Base-by-base conservation (phyloP, 768 basidiomycete species). In the Mycena galopus region DNA sequence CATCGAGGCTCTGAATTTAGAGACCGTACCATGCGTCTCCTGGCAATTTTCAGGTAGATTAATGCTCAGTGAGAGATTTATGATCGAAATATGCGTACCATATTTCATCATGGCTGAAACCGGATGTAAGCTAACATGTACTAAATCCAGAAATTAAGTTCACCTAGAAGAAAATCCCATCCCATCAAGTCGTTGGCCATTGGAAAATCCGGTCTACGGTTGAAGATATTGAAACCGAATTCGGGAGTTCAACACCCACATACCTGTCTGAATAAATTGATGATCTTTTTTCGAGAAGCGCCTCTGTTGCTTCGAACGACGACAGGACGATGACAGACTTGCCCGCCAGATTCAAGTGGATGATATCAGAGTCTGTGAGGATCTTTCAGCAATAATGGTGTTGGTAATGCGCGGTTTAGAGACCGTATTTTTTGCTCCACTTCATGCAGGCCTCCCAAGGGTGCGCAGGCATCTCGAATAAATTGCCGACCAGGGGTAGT, bases 401-500 rank as follows among this genome's bases (percentile, higher is more conserved):
- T 39, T 16, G 7, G 39, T 16, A 16, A 39, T 3, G 39, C 12
- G 39, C 39, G 39, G 14, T 39, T 39, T 10, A 39, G 9, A 39
- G 4, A 39, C 39, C 6, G 17, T 14, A 39, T 39, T 10, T 39
- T 16, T 39, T 39, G 39, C 39, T 39, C 39, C 39, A 39, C 14
- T 7, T 3, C 39, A 39, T 39, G 39, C 39, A 39, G 9, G 39
- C 17, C 39, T 39, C 39, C 39, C 39, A 39, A 10, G 39, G 39
- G 17, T 14, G 39, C 12, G 8, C 19, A 7, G 88, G 87, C 75
- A 88, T 80, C 51, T 85, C 82, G 3, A 85, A 77, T 21, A 86
- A 72, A 69, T 88, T 88, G 1, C 86, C 87, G 39, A 88, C 32
- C 9, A 88, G 56, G 5, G 87, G 87, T 16, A 85, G 75, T 32